Conservation (phyloP, 208 protist genomes). For the Entamoeba dispar region DNA sequence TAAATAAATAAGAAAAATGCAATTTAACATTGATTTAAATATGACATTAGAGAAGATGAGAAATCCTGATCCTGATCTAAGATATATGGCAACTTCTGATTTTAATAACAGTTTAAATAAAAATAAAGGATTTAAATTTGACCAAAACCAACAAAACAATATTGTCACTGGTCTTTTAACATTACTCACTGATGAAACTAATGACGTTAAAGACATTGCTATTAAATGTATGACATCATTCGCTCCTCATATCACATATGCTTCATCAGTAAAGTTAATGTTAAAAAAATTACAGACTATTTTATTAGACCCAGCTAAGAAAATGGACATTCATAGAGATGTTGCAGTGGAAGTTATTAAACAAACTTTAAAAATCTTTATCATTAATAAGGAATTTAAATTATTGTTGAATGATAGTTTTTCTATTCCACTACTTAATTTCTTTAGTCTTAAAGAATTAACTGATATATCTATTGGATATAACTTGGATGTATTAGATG, state of each 20-base stretch:
- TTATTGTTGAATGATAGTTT: not conserved
- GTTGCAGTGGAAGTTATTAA: not conserved
- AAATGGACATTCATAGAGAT: not conserved
- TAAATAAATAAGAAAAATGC: too few relatives aligned
- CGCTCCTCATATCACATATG: not conserved
- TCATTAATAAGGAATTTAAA: not conserved
- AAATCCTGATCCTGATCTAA: not conserved
- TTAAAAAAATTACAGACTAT: not conserved
- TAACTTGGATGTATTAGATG: not conserved
- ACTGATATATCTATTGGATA: not conserved
- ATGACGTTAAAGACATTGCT: not conserved
- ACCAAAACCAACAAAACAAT: not conserved
- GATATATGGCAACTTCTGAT: not conserved
- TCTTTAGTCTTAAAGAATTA: not conserved
- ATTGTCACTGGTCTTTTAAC: not conserved
- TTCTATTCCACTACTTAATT: not conserved
- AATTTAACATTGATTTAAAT: not conserved
- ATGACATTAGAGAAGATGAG: not conserved
- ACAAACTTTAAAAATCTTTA: not conserved
- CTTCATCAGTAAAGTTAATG: not conserved
- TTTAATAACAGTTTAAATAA: not conserved
- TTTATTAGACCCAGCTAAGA: not conserved
- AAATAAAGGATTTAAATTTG: not conserved
- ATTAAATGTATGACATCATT: not conserved
- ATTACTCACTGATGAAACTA: not conserved